phyloP scores from a whole-genome alignment of 345 rosid species.

The Conringia planisiliqua region DNA sequence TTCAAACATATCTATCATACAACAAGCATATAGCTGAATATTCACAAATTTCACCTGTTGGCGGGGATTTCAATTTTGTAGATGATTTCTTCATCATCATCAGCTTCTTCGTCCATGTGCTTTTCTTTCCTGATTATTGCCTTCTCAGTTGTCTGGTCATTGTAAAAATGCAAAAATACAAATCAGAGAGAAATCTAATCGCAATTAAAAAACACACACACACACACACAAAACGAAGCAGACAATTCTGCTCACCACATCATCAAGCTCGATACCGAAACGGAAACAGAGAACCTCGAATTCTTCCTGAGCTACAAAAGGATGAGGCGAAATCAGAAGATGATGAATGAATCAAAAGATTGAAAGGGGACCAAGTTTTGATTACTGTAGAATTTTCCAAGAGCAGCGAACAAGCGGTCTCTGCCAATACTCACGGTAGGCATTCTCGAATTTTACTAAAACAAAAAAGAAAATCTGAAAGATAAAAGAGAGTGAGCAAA shows the following conservation, averaged over 20 bases:
- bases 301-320: slow-evolving; percentile 58
- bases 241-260: slow-evolving; percentile 54
- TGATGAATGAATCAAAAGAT: not conserved
- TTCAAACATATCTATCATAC: too few relatives aligned
- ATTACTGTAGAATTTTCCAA: slow-evolving; percentile 68
- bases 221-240: too few relatives aligned
- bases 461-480: too few relatives aligned
- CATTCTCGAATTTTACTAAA: too few relatives aligned
- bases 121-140: slow-evolving; percentile 81
- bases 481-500: not conserved
- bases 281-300: slow-evolving; percentile 86
- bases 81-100: slow-evolving; percentile 63
- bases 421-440: slow-evolving; percentile 86
- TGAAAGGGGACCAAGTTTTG: not conserved
- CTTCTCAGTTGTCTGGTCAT: slow-evolving; percentile 51
- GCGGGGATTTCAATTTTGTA: slow-evolving; percentile 89
- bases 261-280: slow-evolving; percentile 90
- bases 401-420: slow-evolving; percentile 65
- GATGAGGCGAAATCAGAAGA: not conserved
- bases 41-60: slow-evolving; percentile 43
- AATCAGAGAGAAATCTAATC: not conserved
- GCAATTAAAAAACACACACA: not conserved
- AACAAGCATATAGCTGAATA: too few relatives aligned
- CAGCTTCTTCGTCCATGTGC: slow-evolving; percentile 50
- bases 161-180: not conserved